A percentile compares a stretch with the other conserved stretches of the same genome.
These are phyloP conservation scores for Mycena vulgaris DNA, from an alignment of 768 basidiomycete species.

Conservation along the genomic window DNA sequence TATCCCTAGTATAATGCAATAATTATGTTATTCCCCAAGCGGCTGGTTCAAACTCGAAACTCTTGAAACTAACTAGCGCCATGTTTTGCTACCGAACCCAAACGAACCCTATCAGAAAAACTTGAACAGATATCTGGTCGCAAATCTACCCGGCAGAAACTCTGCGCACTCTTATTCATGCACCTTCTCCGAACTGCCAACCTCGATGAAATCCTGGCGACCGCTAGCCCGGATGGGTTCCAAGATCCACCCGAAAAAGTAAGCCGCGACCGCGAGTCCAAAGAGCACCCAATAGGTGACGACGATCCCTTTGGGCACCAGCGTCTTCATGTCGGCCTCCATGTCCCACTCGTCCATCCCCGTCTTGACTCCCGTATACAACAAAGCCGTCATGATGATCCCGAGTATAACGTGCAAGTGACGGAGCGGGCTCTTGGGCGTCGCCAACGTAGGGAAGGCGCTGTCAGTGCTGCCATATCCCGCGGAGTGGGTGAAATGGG, in stretches of 20 bases:
- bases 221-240: constrained; percentile 28
- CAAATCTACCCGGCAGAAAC: background rate
- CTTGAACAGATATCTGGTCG: background rate
- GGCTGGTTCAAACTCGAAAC: background rate
- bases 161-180: background rate
- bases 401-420: constrained; percentile 37
- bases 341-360: constrained; percentile 40
- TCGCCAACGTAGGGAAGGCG: constrained; percentile 34
- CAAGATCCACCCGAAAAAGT: constrained; percentile 36
- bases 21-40: no score
- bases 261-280: constrained; percentile 33
- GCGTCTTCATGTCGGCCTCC: constrained; percentile 29
- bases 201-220: background rate
- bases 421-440: constrained; percentile 34
- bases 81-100: background rate
- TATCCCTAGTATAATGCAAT: background rate
- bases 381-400: constrained; percentile 32
- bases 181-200: constrained; percentile 27
- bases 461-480: constrained; percentile 2
- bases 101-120: background rate
- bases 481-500: constrained; percentile 38
- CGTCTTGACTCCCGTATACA: constrained; percentile 39
- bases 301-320: constrained; percentile 30
- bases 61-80: no score
- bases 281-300: constrained; percentile 37